A percentile compares a stretch with the other conserved stretches of the same genome.
Conservation (phyloP, 2,329 filamentous ascomycete species). For the Lizonia empirigonia region DNA sequence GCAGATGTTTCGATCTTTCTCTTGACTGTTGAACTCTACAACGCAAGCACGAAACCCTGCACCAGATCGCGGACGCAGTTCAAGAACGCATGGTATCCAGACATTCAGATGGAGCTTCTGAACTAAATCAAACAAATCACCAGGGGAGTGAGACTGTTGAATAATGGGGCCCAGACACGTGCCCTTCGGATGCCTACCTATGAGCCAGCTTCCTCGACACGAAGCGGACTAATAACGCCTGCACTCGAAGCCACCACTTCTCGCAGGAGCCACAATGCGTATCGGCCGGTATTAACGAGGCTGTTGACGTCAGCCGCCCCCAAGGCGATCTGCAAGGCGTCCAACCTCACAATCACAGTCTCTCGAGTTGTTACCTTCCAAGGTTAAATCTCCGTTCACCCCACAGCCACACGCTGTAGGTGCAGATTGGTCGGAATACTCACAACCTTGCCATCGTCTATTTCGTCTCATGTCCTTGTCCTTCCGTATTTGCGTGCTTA, state of each 20-base stretch:
- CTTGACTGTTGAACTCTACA: neutral
- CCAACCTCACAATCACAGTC: conserved; percentile 11
- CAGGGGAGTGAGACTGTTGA: no score
- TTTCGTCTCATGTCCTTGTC: neutral
- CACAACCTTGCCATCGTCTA: neutral
- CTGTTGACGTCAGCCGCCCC: conserved; percentile 9
- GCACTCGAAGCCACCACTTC: conserved; percentile 2
- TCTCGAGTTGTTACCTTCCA: neutral
- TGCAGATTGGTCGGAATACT: neutral
- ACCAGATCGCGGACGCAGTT: neutral
- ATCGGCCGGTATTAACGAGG: neutral
- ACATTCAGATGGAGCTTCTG: neutral
- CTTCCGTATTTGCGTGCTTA: neutral
- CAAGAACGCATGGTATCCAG: neutral
- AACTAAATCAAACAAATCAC: no score
- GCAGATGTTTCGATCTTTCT: neutral
- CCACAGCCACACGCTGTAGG: conserved; percentile 1
- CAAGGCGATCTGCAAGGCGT: conserved; percentile 19
- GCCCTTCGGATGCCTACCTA: neutral
- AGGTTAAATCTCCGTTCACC: neutral
- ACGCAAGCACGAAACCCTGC: neutral
- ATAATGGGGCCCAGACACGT: no score
- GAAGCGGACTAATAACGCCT: conserved; percentile 1
- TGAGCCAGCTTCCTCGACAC: neutral
- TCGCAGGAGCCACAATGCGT: neutral